Conservation (phyloP, 116 monocot genomes). For the Dioscorea cayenensis region DNA sequence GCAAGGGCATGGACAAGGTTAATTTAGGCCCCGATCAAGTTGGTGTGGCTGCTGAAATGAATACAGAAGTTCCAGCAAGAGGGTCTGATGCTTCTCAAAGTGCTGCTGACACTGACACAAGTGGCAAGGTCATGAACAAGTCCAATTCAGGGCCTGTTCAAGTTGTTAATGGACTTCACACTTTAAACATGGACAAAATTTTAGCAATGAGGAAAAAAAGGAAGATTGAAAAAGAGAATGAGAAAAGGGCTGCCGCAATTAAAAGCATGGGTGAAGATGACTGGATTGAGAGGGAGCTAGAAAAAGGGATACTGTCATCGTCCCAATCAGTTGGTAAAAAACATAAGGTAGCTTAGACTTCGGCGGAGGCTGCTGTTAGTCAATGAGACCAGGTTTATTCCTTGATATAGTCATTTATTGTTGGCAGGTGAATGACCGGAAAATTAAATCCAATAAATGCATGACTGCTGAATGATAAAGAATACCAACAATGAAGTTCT, state of each 20-base stretch:
- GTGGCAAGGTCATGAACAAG: neutral
- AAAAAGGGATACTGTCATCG: slow-evolving; percentile 25
- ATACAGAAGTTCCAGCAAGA: neutral
- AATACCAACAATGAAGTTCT: no score
- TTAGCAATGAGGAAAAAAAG: slow-evolving; percentile 24
- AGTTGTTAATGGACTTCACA: neutral
- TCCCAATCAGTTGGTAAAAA: slow-evolving; percentile 20
- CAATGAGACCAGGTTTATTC: no score
- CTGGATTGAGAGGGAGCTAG: slow-evolving; percentile 53
- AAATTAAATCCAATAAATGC: no score
- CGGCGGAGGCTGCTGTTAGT: no score
- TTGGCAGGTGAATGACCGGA: no score
- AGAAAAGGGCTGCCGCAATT: neutral
- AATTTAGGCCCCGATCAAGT: neutral
- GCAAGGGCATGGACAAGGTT: no score
- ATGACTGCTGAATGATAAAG: no score
- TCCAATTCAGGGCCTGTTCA: neutral
- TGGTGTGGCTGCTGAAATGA: neutral
- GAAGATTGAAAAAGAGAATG: slow-evolving; percentile 27
- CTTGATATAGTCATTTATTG: no score
- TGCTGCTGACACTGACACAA: neutral
- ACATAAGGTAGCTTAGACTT: neutral
- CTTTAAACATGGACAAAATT: slow-evolving; percentile 12
- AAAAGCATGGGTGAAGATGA: slow-evolving; percentile 26
- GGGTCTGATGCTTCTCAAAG: neutral